These are phyloP conservation scores for Sclerospora graminicola DNA, from an alignment of 352 stramenopile species.

Conservation along the genomic window DNA sequence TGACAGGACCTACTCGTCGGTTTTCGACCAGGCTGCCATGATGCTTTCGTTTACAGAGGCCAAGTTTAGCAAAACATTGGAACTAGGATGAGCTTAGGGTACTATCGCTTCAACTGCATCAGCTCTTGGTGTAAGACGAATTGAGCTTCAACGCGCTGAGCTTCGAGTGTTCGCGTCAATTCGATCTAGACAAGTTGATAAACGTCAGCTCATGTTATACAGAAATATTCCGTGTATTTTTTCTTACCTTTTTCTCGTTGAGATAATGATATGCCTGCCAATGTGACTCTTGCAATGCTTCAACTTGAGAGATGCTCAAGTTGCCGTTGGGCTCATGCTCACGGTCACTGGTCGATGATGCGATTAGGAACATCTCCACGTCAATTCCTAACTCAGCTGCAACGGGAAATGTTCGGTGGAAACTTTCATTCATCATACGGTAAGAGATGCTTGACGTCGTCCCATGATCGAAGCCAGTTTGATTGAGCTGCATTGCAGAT, in stretches of 20 bases:
- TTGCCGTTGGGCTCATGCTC: constrained; percentile 34
- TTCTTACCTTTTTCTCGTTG: constrained; percentile 72
- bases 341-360: constrained; percentile 34
- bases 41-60: constrained; percentile 82
- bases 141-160: constrained; percentile 55
- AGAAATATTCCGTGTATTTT: neutral
- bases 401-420: constrained; percentile 60
- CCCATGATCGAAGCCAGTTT: constrained; percentile 6
- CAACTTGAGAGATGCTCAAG: constrained; percentile 78
- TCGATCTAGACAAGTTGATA: constrained; percentile 36
- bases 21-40: constrained; percentile 56
- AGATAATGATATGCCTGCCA: constrained; percentile 73
- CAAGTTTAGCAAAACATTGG: constrained; percentile 71
- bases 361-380: constrained; percentile 66
- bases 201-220: neutral
- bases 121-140: constrained; percentile 60
- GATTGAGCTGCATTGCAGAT: constrained; percentile 7
- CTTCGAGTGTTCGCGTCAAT: constrained; percentile 61
- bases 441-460: constrained; percentile 23
- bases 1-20: too few relatives aligned
- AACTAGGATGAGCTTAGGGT: constrained; percentile 27
- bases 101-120: constrained; percentile 30
- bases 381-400: constrained; percentile 61
- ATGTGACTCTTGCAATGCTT: constrained; percentile 73
- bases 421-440: constrained; percentile 37